Evolutionary conservation across 2,329 filamentous ascomycete species (phyloP), one percentile per base, ranked within the genome.

Genomic region (Cladosporium velox): DNA sequence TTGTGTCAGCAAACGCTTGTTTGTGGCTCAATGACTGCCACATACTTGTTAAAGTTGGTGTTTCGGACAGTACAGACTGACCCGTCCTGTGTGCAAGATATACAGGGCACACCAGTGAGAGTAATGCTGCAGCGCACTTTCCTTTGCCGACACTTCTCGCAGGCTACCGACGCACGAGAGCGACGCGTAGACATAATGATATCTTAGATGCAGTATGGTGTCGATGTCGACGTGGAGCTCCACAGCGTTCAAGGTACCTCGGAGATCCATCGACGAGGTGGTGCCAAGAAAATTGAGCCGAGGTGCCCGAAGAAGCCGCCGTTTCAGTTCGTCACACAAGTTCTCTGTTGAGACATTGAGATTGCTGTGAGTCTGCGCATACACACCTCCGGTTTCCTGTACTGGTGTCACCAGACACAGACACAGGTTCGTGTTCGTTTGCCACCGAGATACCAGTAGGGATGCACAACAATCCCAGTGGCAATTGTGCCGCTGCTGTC

Each of bases 121-220:
- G 59, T 62, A 21, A 62, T 52, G n/a, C 44, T 52, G 24, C 59
- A 62, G 4, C 59, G 59, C 30, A 62, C 59, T 24, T 62, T 62
- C 30, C 59, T 30, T 38, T 52, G 44, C 14, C 59, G 28, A 54
- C 59, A 62, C 18, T 52, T 52, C 32, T 62, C 59, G 10, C 59
- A 62, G 2, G 59, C 59, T 10, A 62, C 32, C 0, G 59, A 52
- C 28, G 59, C 44, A 52, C 59, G 59, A 35, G 59, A 62, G 28
- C 59, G 59, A 12, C 59, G 59, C 21, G 47, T 21, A 12, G 59
- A 52, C 59, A 62, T 62, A 15, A 24, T 24, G n/a, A n/a, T 59
- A 24, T 15, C 28, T 35, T 15, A 2, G 12, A 14, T 15, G 12
- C 34, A 15, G 12, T 35, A 18, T 7, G 30, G 21, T 59, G 12